These are phyloP conservation scores for Hypomyces rosellus DNA, from an alignment of 2,329 filamentous ascomycete genomes.

Conservation along the genomic window DNA sequence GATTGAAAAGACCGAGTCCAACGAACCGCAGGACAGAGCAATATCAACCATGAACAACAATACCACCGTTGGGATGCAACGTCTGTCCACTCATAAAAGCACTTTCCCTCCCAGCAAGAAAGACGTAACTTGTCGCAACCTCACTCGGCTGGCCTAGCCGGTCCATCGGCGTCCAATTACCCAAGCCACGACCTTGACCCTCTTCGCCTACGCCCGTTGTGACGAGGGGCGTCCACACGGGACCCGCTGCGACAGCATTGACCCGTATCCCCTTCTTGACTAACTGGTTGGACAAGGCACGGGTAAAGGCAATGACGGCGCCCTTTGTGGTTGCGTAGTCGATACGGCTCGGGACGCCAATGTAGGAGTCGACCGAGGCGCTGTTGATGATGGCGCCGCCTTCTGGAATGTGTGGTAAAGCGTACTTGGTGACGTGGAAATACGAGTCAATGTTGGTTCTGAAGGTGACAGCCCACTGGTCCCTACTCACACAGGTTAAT, in stretches of 20 bases:
- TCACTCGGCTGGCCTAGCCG: background rate
- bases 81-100: constrained; percentile 1
- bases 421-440: background rate
- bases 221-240: constrained; percentile 35
- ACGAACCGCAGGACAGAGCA: too few species aligned
- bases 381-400: constrained; percentile 45
- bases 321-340: constrained; percentile 55
- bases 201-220: background rate
- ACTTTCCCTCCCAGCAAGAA: background rate
- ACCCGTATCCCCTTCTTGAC: constrained; percentile 52
- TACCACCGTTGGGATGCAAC: background rate
- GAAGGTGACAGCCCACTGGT: background rate
- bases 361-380: constrained; percentile 47
- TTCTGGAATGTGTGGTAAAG: background rate
- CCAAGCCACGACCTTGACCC: background rate
- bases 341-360: constrained; percentile 43
- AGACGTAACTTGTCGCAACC: background rate
- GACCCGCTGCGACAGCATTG: constrained; percentile 39
- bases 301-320: constrained; percentile 51
- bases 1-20: too few species aligned
- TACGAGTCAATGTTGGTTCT: constrained; percentile 1
- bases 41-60: background rate
- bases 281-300: constrained; percentile 45
- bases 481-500: background rate
- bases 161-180: background rate